Evolutionary conservation across 2,329 filamentous ascomycete genomes (phyloP).

Genomic region (Paracamarosporium sp.): DNA sequence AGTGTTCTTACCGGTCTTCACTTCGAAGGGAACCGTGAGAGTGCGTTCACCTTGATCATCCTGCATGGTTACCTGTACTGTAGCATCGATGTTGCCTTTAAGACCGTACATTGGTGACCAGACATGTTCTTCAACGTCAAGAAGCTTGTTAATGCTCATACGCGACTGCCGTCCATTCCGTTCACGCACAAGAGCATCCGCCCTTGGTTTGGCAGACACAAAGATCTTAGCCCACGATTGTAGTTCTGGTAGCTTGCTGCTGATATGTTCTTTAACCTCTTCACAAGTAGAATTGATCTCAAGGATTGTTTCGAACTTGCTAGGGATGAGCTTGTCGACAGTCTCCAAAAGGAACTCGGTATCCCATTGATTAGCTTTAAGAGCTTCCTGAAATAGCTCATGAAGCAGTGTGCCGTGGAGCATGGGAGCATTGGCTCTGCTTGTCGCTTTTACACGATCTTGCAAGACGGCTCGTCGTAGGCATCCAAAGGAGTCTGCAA

Average conservation of each 20-base stretch:
- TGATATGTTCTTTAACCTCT: slow-evolving; percentile 79
- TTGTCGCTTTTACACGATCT: slow-evolving; percentile 91
- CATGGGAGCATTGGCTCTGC: slow-evolving; percentile 77
- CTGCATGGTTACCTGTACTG: slow-evolving; percentile 83
- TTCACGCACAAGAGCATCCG: slow-evolving; percentile 77
- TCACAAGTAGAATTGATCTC: slow-evolving; percentile 78
- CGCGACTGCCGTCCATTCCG: slow-evolving; percentile 76
- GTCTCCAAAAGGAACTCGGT: slow-evolving; percentile 68
- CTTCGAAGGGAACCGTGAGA: slow-evolving; percentile 88
- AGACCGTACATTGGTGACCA: slow-evolving; percentile 98
- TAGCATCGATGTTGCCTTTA: slow-evolving; percentile 97
- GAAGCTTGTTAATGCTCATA: slow-evolving; percentile 89
- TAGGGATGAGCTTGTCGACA: slow-evolving; percentile 73
- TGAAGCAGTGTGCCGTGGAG: slow-evolving; percentile 94
- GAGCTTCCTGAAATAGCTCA: slow-evolving; percentile 90
- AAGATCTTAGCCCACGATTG: slow-evolving; percentile 85
- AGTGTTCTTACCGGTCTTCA: slow-evolving; percentile 88
- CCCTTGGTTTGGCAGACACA: slow-evolving; percentile 73
- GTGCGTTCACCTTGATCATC: slow-evolving; percentile 71
- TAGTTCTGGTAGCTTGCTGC: slow-evolving; percentile 82
- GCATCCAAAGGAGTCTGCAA: slow-evolving; percentile 95
- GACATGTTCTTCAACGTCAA: slow-evolving; percentile 96
- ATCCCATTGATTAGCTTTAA: slow-evolving; percentile 85
- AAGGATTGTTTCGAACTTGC: slow-evolving; percentile 88
- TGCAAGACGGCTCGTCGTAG: slow-evolving; percentile 90